phyloP scores from a whole-genome alignment of 192 early-diverging fungal species.

The Backusella circina region DNA sequence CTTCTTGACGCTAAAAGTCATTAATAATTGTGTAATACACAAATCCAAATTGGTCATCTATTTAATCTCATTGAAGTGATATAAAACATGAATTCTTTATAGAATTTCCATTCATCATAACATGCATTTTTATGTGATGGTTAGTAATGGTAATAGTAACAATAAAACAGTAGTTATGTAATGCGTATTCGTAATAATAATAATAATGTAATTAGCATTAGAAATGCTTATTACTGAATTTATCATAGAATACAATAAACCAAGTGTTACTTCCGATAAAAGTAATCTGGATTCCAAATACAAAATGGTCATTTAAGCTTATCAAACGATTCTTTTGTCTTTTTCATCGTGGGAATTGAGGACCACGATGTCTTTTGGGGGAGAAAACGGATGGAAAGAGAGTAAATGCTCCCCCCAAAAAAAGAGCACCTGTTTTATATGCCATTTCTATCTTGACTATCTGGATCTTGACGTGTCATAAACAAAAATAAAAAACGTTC shows the following conservation, averaged over 20 bases:
- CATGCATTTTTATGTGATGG: background rate
- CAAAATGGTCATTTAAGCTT: background rate
- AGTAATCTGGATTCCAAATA: background rate
- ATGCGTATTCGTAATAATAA: background rate
- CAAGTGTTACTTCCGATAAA: conserved; percentile 1
- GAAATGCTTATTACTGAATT: background rate
- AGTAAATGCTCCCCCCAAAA: background rate
- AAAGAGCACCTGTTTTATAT: background rate
- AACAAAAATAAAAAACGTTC: background rate
- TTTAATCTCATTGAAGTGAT: background rate
- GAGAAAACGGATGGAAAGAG: background rate
- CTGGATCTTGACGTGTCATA: background rate
- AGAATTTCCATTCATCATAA: background rate
- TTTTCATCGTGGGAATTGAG: background rate
- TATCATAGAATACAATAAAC: background rate
- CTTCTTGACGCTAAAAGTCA: background rate
- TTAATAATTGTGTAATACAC: background rate
- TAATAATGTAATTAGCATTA: background rate
- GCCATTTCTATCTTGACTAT: background rate
- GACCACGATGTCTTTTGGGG: background rate
- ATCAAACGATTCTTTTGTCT: background rate
- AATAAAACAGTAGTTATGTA: background rate
- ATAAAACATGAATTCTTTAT: background rate
- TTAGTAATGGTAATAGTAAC: background rate
- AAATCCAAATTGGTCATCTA: background rate